Evolutionary conservation across 139 green algal genomes (phyloP).

Genomic region (Coelastrella sp.): DNA sequence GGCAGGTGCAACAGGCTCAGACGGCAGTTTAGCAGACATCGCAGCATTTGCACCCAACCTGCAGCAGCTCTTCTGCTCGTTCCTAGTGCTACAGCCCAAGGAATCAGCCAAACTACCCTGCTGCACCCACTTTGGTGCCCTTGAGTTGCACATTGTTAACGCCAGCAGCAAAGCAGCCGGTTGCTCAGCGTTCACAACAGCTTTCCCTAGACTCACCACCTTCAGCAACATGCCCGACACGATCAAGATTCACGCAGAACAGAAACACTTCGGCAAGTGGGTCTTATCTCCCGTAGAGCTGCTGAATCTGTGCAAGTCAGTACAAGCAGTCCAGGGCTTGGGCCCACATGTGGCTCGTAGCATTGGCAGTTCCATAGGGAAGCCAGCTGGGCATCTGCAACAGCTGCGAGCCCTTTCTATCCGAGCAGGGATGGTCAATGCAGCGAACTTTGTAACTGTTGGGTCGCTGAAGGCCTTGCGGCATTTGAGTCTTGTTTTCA

Average conservation of each 20-base stretch:
- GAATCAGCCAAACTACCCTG: neutral
- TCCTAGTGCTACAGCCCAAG: neutral
- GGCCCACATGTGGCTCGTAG: neutral
- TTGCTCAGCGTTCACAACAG: neutral
- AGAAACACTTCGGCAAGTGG: slow-evolving; percentile 37
- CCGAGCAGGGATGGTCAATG: neutral
- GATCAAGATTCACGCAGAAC: slow-evolving; percentile 16
- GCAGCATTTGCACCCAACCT: slow-evolving; percentile 29
- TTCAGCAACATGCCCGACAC: slow-evolving; percentile 21
- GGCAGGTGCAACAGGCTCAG: neutral
- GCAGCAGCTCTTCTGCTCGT: slow-evolving; percentile 21
- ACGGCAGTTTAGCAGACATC: slow-evolving; percentile 31
- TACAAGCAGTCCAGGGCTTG: neutral
- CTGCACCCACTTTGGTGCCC: slow-evolving; percentile 23
- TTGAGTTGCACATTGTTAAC: slow-evolving; percentile 2
- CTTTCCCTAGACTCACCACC: neutral
- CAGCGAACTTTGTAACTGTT: neutral
- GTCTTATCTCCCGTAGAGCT: neutral
- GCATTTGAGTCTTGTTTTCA: neutral
- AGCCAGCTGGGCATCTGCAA: neutral
- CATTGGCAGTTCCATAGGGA: neutral
- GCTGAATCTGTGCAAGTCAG: neutral
- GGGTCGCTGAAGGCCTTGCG: neutral
- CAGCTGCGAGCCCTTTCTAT: neutral
- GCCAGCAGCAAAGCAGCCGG: slow-evolving; percentile 16